These are phyloP conservation scores for Talaromyces sp. DNA, from an alignment of 2,329 filamentous ascomycete genomes.

Conservation along the genomic window DNA sequence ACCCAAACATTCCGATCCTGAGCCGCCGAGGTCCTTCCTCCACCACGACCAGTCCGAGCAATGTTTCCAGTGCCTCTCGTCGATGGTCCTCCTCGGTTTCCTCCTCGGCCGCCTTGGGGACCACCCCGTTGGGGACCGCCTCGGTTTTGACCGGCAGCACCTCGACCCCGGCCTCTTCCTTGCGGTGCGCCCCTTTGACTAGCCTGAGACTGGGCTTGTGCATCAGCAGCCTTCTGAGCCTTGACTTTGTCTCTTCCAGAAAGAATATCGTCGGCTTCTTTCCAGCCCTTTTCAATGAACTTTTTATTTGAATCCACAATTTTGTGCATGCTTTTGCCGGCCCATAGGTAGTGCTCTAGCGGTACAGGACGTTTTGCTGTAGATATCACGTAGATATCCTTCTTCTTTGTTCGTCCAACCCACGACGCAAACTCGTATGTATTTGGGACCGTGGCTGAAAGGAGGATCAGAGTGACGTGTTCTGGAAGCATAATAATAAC, in stretches of 20 bases:
- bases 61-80: slow-evolving; percentile 71
- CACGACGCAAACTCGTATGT: slow-evolving; percentile 97
- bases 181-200: slow-evolving; percentile 50
- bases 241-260: slow-evolving; percentile 75
- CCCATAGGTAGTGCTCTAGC: slow-evolving; percentile 94
- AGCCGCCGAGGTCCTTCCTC: slow-evolving; percentile 79
- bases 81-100: slow-evolving; percentile 52
- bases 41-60: slow-evolving; percentile 76
- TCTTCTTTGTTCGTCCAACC: slow-evolving; percentile 97
- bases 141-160: slow-evolving; percentile 36
- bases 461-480: slow-evolving; percentile 88
- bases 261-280: slow-evolving; percentile 77
- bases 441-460: slow-evolving; percentile 95
- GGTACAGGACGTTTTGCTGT: slow-evolving; percentile 93
- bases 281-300: slow-evolving; percentile 91
- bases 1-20: slow-evolving; percentile 98
- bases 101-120: slow-evolving; percentile 12
- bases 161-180: slow-evolving; percentile 44
- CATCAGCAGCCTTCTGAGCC: slow-evolving; percentile 46
- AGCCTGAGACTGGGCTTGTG: slow-evolving; percentile 46
- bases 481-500: slow-evolving; percentile 99
- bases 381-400: slow-evolving; percentile 98
- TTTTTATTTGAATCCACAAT: slow-evolving; percentile 91
- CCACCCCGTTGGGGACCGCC: slow-evolving; percentile 27
- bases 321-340: slow-evolving; percentile 83